A percentile compares a stretch with the other conserved stretches of the same genome.
These are phyloP conservation scores for Candida montana DNA, from an alignment of 805 yeast species.

Conservation along the genomic window DNA sequence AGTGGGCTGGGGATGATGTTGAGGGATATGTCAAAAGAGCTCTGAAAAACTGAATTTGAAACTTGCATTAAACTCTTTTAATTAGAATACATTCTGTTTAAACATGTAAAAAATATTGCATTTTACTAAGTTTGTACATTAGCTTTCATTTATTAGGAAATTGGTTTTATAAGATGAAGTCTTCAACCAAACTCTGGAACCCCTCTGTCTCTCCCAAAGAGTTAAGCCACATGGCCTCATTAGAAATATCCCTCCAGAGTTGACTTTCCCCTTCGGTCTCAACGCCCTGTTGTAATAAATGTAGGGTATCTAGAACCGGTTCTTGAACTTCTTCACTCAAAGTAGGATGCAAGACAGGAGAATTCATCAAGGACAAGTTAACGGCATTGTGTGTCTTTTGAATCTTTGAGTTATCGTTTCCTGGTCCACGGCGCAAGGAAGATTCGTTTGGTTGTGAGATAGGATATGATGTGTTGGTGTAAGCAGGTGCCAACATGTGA, in stretches of 20 bases:
- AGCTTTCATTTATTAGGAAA: too few species aligned
- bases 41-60: neutral
- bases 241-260: slow-evolving; percentile 73
- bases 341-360: slow-evolving; percentile 19
- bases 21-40: slow-evolving; percentile 18
- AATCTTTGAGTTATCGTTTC: slow-evolving; percentile 6
- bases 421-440: slow-evolving; percentile 12
- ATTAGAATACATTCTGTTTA: too few species aligned
- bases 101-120: too few species aligned
- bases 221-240: slow-evolving; percentile 64
- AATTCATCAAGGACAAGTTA: slow-evolving; percentile 1
- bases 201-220: slow-evolving; percentile 42
- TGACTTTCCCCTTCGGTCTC: slow-evolving; percentile 41
- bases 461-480: neutral
- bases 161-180: slow-evolving; percentile 1
- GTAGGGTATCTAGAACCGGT: slow-evolving; percentile 26
- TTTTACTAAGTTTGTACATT: too few species aligned
- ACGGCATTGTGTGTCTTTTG: slow-evolving; percentile 12
- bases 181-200: slow-evolving; percentile 27
- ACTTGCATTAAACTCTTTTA: neutral
- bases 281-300: slow-evolving; percentile 22
- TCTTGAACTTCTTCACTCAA: slow-evolving; percentile 16
- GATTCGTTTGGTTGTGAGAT: slow-evolving; percentile 14
- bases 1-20: slow-evolving; percentile 57
- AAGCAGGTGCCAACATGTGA: neutral